These are phyloP conservation scores for Fonsecaea nubica DNA, from an alignment of 2,329 filamentous ascomycete species.

Conservation along the genomic window DNA sequence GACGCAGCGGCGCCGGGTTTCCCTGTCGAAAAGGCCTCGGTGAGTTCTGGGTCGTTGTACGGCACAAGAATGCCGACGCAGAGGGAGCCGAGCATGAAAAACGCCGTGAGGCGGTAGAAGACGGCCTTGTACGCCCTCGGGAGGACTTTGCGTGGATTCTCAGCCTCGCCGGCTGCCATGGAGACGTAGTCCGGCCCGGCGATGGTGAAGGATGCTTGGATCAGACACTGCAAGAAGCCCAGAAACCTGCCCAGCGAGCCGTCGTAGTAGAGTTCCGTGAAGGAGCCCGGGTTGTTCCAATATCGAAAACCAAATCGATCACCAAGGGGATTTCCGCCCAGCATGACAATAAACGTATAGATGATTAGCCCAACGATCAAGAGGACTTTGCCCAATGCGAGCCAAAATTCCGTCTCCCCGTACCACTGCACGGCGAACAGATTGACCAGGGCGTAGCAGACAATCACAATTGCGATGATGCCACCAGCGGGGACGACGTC, in stretches of 20 bases:
- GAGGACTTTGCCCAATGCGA: slow-evolving; percentile 73
- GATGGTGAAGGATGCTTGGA: slow-evolving; percentile 72
- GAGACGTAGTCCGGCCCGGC: slow-evolving; percentile 71
- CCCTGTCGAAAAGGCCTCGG: slow-evolving; percentile 63
- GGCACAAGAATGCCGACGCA: slow-evolving; percentile 75
- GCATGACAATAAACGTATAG: slow-evolving; percentile 82
- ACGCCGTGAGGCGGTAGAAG: slow-evolving; percentile 76
- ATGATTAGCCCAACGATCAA: slow-evolving; percentile 73
- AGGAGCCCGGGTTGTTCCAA: slow-evolving; percentile 71
- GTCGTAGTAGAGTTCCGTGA: slow-evolving; percentile 68
- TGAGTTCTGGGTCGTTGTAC: slow-evolving; percentile 69
- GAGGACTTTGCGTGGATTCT: slow-evolving; percentile 72
- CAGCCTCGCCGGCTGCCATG: slow-evolving; percentile 71
- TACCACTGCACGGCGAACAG: slow-evolving; percentile 76
- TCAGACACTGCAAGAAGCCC: slow-evolving; percentile 77
- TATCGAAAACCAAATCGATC: slow-evolving; percentile 77
- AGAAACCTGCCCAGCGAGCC: slow-evolving; percentile 74
- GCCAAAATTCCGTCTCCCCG: slow-evolving; percentile 78
- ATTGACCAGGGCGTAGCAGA: slow-evolving; percentile 64
- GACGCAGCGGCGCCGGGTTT: slow-evolving; percentile 73
- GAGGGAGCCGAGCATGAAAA: slow-evolving; percentile 77
- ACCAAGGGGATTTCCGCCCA: slow-evolving; percentile 77
- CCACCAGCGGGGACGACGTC: slow-evolving; percentile 54
- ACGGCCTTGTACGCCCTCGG: slow-evolving; percentile 78
- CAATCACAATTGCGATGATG: slow-evolving; percentile 55